Evolutionary conservation across 2,329 filamentous ascomycete species (phyloP).

Genomic region (Rachicladosporium sp.): DNA sequence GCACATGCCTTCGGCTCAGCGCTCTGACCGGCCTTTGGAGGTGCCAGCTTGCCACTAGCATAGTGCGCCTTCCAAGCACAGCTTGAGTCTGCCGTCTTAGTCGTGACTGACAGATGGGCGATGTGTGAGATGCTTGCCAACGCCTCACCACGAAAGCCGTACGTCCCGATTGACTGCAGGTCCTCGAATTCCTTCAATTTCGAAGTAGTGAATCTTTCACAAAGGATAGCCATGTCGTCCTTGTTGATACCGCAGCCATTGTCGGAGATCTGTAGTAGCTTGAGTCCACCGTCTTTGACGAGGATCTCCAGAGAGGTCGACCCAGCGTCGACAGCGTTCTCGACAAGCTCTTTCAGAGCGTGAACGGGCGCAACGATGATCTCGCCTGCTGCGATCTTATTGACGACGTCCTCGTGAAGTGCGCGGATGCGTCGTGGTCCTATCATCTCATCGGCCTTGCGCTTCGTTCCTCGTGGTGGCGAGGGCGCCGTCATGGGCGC

Average conservation of each 20-base stretch:
- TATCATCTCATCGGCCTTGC: slow-evolving; percentile 23
- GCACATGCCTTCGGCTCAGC: slow-evolving; percentile 79
- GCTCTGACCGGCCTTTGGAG: slow-evolving; percentile 76
- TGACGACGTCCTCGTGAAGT: slow-evolving; percentile 83
- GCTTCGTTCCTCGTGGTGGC: slow-evolving; percentile 22
- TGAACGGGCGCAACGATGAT: slow-evolving; percentile 97
- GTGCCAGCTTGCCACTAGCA: slow-evolving; percentile 65
- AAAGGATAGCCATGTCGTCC: slow-evolving; percentile 83
- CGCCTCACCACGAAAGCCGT: slow-evolving; percentile 95
- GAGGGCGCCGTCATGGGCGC: slow-evolving; percentile 14
- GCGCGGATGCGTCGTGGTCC: slow-evolving; percentile 49
- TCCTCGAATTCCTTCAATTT: slow-evolving; percentile 93
- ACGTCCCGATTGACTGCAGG: slow-evolving; percentile 76
- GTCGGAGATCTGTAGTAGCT: slow-evolving; percentile 91
- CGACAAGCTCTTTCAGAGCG: slow-evolving; percentile 89
- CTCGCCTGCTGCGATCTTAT: slow-evolving; percentile 96
- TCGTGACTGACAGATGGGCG: slow-evolving; percentile 88
- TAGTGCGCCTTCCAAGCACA: slow-evolving; percentile 89
- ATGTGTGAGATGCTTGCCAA: slow-evolving; percentile 97
- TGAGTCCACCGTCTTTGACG: slow-evolving; percentile 89
- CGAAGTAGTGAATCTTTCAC: slow-evolving; percentile 92
- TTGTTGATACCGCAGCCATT: slow-evolving; percentile 93
- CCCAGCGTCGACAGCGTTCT: slow-evolving; percentile 96
- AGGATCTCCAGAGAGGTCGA: slow-evolving; percentile 82
- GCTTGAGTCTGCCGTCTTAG: slow-evolving; percentile 75